Percentiles rank a stretch among this genome's conserved stretches.
Evolutionary conservation across 1,139 yeast species (phyloP).

Genomic region (Yamadazyma spencermartinsiae): DNA sequence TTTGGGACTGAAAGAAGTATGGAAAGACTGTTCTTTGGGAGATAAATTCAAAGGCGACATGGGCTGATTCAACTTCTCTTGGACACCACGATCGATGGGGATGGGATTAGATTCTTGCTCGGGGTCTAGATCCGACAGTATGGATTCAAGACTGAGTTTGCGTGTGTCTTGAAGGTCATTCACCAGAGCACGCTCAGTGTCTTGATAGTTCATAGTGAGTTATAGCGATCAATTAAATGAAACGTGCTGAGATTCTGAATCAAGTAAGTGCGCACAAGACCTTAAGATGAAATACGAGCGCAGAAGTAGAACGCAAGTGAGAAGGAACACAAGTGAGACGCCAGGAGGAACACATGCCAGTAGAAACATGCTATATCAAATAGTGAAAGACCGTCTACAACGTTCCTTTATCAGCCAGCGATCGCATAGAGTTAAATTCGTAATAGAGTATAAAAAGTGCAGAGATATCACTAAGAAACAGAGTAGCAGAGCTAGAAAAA

Average conservation of each 20-base stretch:
- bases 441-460: too few species aligned
- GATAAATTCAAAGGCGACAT: constrained; percentile 32
- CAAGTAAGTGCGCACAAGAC: not conserved
- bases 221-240: too few species aligned
- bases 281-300: not conserved
- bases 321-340: too few species aligned
- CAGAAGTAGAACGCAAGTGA: too few species aligned
- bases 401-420: too few species aligned
- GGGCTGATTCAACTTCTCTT: constrained; percentile 25
- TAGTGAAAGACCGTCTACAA: too few species aligned
- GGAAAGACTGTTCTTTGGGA: constrained; percentile 9
- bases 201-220: too few species aligned
- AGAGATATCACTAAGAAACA: too few species aligned
- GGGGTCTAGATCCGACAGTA: not conserved
- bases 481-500: not conserved
- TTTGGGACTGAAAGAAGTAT: constrained; percentile 3
- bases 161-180: not conserved
- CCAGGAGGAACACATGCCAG: too few species aligned
- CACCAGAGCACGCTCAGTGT: too few species aligned
- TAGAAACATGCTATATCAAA: too few species aligned
- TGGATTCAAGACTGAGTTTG: not conserved
- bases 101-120: constrained; percentile 4
- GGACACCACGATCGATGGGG: constrained; percentile 12
- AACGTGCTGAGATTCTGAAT: not conserved
- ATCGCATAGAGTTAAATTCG: too few species aligned